Conservation (phyloP, 2,329 filamentous ascomycete genomes). For the Xylaria sp. region DNA sequence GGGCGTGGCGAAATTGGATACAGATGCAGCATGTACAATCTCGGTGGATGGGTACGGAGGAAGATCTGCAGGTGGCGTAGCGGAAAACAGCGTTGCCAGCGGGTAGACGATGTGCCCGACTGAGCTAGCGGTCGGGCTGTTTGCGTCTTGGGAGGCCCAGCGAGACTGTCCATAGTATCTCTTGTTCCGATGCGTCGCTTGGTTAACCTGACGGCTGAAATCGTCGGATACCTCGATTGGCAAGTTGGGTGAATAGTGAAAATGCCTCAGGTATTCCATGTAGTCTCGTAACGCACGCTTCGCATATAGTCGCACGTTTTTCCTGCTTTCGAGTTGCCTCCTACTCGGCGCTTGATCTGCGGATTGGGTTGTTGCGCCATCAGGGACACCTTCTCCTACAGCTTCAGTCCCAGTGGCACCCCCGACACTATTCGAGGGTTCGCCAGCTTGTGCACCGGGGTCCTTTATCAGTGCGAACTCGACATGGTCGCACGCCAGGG, state of each 20-base stretch:
- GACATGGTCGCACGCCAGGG: constrained; percentile 75
- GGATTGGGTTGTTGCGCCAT: constrained; percentile 4
- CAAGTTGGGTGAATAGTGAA: constrained; percentile 82
- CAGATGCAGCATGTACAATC: constrained; percentile 46
- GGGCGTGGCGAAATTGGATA: constrained; percentile 41
- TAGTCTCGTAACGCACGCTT: constrained; percentile 82
- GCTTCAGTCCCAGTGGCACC: constrained; percentile 40
- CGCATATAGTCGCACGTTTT: constrained; percentile 77
- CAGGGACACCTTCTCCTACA: constrained; percentile 33
- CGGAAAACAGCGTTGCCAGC: constrained; percentile 74
- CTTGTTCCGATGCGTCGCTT: constrained; percentile 55
- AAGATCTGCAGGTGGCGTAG: constrained; percentile 72
- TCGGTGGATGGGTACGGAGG: constrained; percentile 71
- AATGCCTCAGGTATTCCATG: constrained; percentile 74
- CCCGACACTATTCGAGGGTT: constrained; percentile 36
- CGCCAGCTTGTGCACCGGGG: constrained; percentile 40
- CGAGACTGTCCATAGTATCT: constrained; percentile 49
- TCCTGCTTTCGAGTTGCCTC: constrained; percentile 66
- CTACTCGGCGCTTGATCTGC: constrained; percentile 40
- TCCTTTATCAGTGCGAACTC: constrained; percentile 60
- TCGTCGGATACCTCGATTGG: constrained; percentile 69
- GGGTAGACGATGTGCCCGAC: constrained; percentile 56
- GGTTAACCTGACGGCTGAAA: constrained; percentile 67
- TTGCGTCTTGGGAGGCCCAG: constrained; percentile 58
- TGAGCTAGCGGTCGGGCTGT: constrained; percentile 42